Conservation (phyloP, 2,329 filamentous ascomycete species). For the Zarea fungicola region DNA sequence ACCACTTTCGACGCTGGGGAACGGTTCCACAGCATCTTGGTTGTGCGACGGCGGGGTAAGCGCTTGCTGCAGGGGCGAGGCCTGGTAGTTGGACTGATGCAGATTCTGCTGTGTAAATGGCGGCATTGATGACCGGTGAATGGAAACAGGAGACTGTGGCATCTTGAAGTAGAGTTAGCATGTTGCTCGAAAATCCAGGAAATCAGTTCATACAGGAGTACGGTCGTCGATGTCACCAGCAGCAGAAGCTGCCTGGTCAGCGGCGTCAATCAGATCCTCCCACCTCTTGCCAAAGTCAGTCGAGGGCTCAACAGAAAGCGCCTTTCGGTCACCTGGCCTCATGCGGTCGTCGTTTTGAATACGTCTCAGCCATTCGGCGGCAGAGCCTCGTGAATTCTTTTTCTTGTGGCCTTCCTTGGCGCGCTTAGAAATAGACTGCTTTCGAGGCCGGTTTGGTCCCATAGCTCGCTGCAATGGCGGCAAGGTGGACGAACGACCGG, state of each 20-base stretch:
- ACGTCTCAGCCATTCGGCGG: constrained; percentile 59
- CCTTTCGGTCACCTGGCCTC: constrained; percentile 68
- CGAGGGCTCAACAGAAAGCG: constrained; percentile 78
- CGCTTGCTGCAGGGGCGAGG: constrained; percentile 84
- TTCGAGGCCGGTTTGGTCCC: constrained; percentile 68
- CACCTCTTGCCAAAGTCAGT: constrained; percentile 82
- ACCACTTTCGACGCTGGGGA: constrained; percentile 69
- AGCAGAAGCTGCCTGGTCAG: constrained; percentile 66
- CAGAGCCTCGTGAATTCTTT: constrained; percentile 64
- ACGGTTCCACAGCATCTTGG: constrained; percentile 67
- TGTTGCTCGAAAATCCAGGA: background rate
- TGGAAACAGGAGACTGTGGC: constrained; percentile 59
- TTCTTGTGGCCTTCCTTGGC: constrained; percentile 70
- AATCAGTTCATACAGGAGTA: constrained; percentile 63
- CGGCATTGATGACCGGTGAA: constrained; percentile 57
- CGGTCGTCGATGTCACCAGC: constrained; percentile 88
- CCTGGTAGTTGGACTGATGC: constrained; percentile 67
- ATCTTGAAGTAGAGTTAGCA: constrained; percentile 38
- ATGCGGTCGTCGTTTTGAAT: constrained; percentile 60
- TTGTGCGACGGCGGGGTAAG: constrained; percentile 76
- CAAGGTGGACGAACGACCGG: constrained; percentile 80
- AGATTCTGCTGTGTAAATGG: constrained; percentile 55
- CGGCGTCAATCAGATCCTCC: constrained; percentile 95
- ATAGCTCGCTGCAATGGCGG: constrained; percentile 74
- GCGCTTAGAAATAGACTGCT: constrained; percentile 80